phyloP scores from a whole-genome alignment of 192 early-diverging fungal species.

The Dissophora globulifera region DNA sequence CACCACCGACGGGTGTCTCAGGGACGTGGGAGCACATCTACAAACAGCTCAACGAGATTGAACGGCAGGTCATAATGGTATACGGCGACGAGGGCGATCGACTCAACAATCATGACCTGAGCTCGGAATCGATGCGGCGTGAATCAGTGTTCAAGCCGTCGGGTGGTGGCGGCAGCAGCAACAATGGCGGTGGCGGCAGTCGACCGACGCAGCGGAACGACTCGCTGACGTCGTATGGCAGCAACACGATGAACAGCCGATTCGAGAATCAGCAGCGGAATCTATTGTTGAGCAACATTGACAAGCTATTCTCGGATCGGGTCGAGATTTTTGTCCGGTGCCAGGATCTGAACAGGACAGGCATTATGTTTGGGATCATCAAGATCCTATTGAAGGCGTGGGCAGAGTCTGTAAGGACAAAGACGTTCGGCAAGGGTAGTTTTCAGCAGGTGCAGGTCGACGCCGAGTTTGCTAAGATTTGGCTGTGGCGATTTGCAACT shows the following conservation, averaged over 20 bases:
- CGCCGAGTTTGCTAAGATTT: constrained; percentile 64
- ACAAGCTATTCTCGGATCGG: constrained; percentile 75
- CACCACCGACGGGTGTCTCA: constrained; percentile 39
- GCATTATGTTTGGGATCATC: constrained; percentile 62
- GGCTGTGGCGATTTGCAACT: constrained; percentile 58
- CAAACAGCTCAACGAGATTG: constrained; percentile 46
- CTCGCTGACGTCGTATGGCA: constrained; percentile 40
- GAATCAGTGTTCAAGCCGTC: constrained; percentile 27
- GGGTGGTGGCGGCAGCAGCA: constrained; percentile 15
- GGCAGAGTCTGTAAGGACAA: constrained; percentile 66
- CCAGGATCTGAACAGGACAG: constrained; percentile 60
- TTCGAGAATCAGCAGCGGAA: constrained; percentile 57
- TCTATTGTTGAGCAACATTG: constrained; percentile 70
- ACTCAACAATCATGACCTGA: constrained; percentile 26
- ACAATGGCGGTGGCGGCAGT: constrained; percentile 15
- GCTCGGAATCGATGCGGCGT: constrained; percentile 44
- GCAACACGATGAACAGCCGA: constrained; percentile 53
- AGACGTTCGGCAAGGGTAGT: constrained; percentile 58
- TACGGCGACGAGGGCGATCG: constrained; percentile 46
- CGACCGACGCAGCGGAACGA: constrained; percentile 42
- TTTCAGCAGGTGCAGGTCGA: constrained; percentile 79
- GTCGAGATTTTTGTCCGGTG: constrained; percentile 70
- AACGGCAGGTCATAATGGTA: constrained; percentile 47
- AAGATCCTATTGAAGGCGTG: constrained; percentile 68
- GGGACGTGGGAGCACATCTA: constrained; percentile 51